phyloP scores from a whole-genome alignment of 192 early-diverging fungal species.

The Cladochytrium replicatum region DNA sequence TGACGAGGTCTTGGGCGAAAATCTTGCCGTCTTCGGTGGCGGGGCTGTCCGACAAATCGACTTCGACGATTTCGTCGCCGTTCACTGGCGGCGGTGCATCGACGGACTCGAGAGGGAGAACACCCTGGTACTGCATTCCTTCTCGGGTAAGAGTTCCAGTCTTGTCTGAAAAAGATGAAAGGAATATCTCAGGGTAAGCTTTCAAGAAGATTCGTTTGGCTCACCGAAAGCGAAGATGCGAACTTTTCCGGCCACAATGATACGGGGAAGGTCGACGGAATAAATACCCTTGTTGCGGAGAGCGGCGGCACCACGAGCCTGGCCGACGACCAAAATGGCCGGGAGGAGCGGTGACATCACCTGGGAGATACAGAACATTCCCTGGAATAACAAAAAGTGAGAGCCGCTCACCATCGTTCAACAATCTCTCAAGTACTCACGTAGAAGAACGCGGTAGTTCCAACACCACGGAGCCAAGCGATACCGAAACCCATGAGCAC shows the following conservation, averaged over 20 bases:
- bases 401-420: conserved; percentile 25
- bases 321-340: conserved; percentile 64
- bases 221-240: conserved; percentile 73
- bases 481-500: conserved; percentile 30
- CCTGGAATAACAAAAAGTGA: conserved; percentile 64
- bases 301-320: conserved; percentile 56
- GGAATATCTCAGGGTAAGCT: conserved; percentile 2
- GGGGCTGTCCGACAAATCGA: conserved; percentile 3
- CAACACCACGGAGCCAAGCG: conserved; percentile 1
- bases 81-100: conserved; percentile 1
- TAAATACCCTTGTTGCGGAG: conserved; percentile 53
- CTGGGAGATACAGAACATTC: conserved; percentile 61
- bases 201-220: conserved; percentile 23
- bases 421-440: conserved; percentile 44
- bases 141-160: conserved; percentile 64
- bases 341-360: conserved; percentile 60
- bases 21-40: background rate
- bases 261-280: conserved; percentile 63
- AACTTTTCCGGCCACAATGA: conserved; percentile 65
- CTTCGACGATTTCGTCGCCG: background rate
- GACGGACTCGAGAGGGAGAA: conserved; percentile 18
- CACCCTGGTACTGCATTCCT: conserved; percentile 57
- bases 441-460: conserved; percentile 44
- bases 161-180: background rate
- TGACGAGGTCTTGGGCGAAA: conserved; percentile 11